Evolutionary conservation across 345 rosid species (phyloP).

Genomic region (Boechera divaricarpa): DNA sequence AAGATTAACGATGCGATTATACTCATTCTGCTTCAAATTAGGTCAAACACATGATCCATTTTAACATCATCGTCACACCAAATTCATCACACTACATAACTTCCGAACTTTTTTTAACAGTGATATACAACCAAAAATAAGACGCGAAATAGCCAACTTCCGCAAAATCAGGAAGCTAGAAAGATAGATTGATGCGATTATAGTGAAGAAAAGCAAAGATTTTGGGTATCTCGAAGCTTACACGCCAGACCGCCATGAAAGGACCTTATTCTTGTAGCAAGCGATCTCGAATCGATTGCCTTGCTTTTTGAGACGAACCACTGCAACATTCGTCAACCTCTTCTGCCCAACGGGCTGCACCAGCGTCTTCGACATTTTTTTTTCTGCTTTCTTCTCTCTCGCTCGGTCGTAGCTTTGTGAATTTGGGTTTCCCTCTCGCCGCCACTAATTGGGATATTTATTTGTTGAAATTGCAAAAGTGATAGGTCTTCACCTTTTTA

Average conservation of each 20-base stretch:
- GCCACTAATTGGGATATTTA: constrained; percentile 7
- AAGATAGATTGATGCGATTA: background rate
- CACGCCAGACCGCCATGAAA: constrained; percentile 99
- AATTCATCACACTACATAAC: background rate
- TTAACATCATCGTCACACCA: background rate
- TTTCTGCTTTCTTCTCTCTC: background rate
- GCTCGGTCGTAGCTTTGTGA: background rate
- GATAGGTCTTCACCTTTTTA: background rate
- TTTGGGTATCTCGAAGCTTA: constrained; percentile 43
- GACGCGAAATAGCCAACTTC: background rate
- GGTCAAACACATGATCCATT: background rate
- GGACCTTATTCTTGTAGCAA: constrained; percentile 98
- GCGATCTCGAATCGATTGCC: constrained; percentile 97
- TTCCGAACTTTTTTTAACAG: background rate
- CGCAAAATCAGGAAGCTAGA: background rate
- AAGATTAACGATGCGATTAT: background rate
- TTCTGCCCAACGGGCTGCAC: constrained; percentile 93
- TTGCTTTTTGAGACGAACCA: constrained; percentile 84
- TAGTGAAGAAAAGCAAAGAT: background rate
- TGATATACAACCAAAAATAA: background rate
- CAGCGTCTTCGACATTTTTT: constrained; percentile 72
- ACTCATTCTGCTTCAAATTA: background rate
- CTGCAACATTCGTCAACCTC: constrained; percentile 95
- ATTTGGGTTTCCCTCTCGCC: background rate
- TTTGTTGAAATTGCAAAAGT: background rate